phyloP scores from a whole-genome alignment of 2,329 filamentous ascomycete genomes.

The Alternaria tenuissima region DNA sequence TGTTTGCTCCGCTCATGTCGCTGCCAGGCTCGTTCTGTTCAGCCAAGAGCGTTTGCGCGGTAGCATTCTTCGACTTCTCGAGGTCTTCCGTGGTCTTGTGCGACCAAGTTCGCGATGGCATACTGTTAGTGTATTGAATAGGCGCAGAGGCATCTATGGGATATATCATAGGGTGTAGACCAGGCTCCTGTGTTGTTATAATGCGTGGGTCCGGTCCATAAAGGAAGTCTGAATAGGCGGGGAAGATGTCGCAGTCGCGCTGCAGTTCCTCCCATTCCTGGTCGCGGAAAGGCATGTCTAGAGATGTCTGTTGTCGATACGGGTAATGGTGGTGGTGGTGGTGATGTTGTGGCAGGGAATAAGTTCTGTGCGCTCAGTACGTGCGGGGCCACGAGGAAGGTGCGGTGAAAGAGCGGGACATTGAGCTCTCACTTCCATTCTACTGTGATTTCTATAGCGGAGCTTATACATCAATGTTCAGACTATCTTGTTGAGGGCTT shows the following conservation, averaged over 20 bases:
- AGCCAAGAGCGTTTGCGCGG: too few relatives aligned
- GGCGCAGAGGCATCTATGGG: background rate
- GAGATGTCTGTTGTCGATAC: background rate
- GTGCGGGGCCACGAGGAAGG: background rate
- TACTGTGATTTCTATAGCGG: background rate
- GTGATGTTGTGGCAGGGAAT: background rate
- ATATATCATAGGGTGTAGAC: constrained; percentile 26
- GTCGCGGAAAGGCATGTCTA: constrained; percentile 27
- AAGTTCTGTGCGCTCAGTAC: background rate
- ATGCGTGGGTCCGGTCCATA: constrained; percentile 25
- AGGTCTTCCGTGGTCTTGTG: background rate
- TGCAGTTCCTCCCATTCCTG: constrained; percentile 27
- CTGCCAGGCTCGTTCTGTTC: background rate
- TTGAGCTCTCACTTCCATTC: background rate
- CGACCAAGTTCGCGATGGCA: constrained; percentile 11
- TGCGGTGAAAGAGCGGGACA: constrained; percentile 3
- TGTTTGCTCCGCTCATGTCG: background rate
- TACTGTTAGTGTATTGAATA: constrained; percentile 15
- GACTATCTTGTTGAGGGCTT: background rate
- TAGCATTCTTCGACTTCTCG: background rate
- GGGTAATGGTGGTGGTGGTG: background rate
- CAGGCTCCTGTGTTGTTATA: constrained; percentile 22
- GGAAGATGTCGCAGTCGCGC: constrained; percentile 31
- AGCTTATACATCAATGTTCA: background rate
- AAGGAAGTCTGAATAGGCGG: constrained; percentile 34